Evolutionary conservation across 176 grass and related monocot genomes (phyloP), one percentile per base, ranked within the genome.

Genomic region (Zea luxurians): DNA sequence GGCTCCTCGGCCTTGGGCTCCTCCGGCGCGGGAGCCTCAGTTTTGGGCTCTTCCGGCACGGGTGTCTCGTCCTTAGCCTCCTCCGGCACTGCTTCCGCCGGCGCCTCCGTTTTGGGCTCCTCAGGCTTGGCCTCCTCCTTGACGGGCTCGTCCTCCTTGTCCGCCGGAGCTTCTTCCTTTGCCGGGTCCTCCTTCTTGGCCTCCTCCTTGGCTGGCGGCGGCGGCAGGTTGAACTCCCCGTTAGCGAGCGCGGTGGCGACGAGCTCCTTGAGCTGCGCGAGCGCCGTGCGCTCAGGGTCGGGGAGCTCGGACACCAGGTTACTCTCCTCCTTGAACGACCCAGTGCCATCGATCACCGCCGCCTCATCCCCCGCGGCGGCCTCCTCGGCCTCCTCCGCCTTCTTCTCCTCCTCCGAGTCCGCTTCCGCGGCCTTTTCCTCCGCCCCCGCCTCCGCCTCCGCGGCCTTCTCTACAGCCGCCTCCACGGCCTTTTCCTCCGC

Each of bases 231-330:
- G 69, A 93, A 89, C 78, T 93, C 90, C 10, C 82, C 80, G 87
- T 20, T 71, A 36, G 80, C 80, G 74, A 93, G 87, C 35, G 90
- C 90, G 11, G 81, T 58, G 15, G 82, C 84, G 57, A 93, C 81
- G 42, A 89, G 90, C 27, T 84, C 69, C 84, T 89, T 89, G 82
- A 93, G 78, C 84, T 93, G 77, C 18, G 79, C 82, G 21, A 93
- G 87, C 50, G 87, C 91, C 69, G 74, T 93, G 13, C 6, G 85
- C 65, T 93, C 82, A 5, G 74, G 84, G 78, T 90, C 87, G 6
- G 79, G 74, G 49, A 93, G 84, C 8, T 87, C 87, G 37, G 87
- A 67, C 5, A 85, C 87, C 13, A 82, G 64, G 70, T 87, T 93
- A 52, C 84, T 90, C 87, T 93, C 87, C 78, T 89, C 87, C 84